Conservation (phyloP, 306 rosid species). For the Quercus gilva region DNA sequence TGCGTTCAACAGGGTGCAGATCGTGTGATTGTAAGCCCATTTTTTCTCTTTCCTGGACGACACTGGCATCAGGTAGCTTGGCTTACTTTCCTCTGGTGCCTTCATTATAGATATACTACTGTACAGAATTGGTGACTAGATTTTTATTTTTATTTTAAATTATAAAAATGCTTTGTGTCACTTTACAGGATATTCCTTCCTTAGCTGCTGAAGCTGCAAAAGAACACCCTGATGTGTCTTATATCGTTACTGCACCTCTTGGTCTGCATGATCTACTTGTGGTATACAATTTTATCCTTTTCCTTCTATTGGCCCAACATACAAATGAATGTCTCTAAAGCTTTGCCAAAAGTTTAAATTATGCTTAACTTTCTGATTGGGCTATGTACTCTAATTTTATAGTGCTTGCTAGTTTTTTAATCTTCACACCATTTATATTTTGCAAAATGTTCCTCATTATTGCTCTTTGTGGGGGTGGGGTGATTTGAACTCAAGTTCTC, state of each 20-base stretch:
- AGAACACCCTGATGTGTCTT: constrained; percentile 68
- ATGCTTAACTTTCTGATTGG: constrained; percentile 7
- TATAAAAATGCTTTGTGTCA: constrained; percentile 1
- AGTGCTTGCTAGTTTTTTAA: neutral
- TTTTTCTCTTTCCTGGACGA: constrained; percentile 89
- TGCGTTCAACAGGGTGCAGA: constrained; percentile 70
- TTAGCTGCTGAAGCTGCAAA: constrained; percentile 87
- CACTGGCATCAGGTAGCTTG: constrained; percentile 78
- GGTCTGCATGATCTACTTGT: constrained; percentile 81
- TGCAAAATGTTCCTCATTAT: neutral
- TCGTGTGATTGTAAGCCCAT: constrained; percentile 70
- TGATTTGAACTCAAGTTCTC: no score
- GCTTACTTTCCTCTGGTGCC: constrained; percentile 1
- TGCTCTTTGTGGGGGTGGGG: no score
- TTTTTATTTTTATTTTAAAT: neutral
- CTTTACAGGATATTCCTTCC: constrained; percentile 81
- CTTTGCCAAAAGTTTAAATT: neutral
- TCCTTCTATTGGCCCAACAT: neutral
- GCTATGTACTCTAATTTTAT: neutral
- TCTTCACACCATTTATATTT: neutral
- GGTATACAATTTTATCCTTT: constrained; percentile 43
- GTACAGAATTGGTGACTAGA: neutral
- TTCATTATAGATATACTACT: neutral
- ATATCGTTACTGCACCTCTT: constrained; percentile 80
- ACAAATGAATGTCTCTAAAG: neutral